A percentile compares a stretch with the other conserved stretches of the same genome.
phyloP scores from a whole-genome alignment of 257 asterid species.

The Solanum sitiens region DNA sequence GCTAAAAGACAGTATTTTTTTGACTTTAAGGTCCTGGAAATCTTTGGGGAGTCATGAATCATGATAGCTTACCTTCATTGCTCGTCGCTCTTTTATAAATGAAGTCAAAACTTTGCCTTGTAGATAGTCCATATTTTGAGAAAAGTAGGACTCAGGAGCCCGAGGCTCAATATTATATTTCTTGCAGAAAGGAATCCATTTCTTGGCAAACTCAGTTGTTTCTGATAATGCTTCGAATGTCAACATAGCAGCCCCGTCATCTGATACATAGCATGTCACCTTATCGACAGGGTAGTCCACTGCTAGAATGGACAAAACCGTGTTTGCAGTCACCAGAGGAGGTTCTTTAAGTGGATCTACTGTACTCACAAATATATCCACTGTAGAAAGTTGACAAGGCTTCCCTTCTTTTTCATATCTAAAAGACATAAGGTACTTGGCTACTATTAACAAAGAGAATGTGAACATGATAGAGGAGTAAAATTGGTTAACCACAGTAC shows the following conservation, averaged over 20 bases:
- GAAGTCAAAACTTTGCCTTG: conserved; percentile 16
- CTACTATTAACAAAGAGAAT: not conserved
- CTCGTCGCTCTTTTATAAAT: conserved; percentile 22
- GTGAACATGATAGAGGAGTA: not conserved
- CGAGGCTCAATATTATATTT: conserved; percentile 22
- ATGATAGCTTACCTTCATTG: conserved; percentile 15
- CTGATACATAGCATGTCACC: conserved; percentile 25
- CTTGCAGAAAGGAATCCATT: conserved; percentile 31
- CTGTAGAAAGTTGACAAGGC: conserved; percentile 20
- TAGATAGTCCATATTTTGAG: conserved; percentile 22
- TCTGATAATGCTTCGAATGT: conserved; percentile 25
- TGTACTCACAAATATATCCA: conserved; percentile 27
- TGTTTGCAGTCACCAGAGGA: conserved; percentile 24
- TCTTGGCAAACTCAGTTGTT: conserved; percentile 17
- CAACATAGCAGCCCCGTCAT: conserved; percentile 28
- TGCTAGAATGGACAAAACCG: conserved; percentile 23
- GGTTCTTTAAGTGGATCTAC: conserved; percentile 27
- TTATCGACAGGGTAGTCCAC: conserved; percentile 26
- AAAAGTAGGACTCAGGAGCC: conserved; percentile 25
- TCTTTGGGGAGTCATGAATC: not conserved
- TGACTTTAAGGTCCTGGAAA: not conserved
- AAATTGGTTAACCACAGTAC: not conserved
- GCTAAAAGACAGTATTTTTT: not conserved
- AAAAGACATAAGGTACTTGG: not conserved
- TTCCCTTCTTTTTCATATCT: conserved; percentile 23